Evolutionary conservation across 352 stramenopile species (phyloP).

Genomic region (Phytophthora aleatoria): DNA sequence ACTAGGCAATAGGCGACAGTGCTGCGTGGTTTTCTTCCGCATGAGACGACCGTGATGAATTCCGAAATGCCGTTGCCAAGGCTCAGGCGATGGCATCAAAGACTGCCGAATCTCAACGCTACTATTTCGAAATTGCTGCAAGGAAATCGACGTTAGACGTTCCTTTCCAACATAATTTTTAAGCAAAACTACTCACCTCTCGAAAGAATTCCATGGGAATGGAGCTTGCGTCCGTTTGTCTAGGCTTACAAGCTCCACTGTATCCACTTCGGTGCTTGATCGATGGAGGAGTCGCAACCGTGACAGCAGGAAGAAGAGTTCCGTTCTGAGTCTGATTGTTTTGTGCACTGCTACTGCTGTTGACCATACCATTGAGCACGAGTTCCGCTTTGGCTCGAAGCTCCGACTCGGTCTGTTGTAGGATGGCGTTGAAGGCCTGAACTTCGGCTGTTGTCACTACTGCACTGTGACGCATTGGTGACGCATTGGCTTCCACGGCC

Average conservation of each 20-base stretch:
- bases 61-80: conserved; percentile 17
- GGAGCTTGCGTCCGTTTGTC: conserved; percentile 23
- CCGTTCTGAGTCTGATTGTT: conserved; percentile 26
- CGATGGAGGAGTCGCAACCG: conserved; percentile 14
- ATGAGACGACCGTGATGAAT: conserved; percentile 43
- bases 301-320: conserved; percentile 34
- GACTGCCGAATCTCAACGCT: conserved; percentile 39
- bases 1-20: conserved; percentile 64
- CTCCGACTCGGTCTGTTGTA: conserved; percentile 71
- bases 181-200: conserved; percentile 25
- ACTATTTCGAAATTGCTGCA: conserved; percentile 48
- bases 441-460: conserved; percentile 39
- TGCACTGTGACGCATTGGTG: conserved; percentile 36
- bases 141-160: background rate
- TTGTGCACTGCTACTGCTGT: conserved; percentile 39
- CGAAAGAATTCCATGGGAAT: conserved; percentile 59
- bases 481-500: conserved; percentile 37
- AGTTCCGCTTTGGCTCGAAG: conserved; percentile 83
- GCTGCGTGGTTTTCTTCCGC: conserved; percentile 64
- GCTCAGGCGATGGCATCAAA: conserved; percentile 28
- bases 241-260: conserved; percentile 6
- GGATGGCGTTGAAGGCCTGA: conserved; percentile 66
- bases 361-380: conserved; percentile 73
- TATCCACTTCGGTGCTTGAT: conserved; percentile 19
- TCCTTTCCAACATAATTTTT: background rate